Percentiles rank a stretch among this genome's conserved stretches.
Conservation (phyloP, 176 grass and related monocot species). For the Oropetium thomaeum region DNA sequence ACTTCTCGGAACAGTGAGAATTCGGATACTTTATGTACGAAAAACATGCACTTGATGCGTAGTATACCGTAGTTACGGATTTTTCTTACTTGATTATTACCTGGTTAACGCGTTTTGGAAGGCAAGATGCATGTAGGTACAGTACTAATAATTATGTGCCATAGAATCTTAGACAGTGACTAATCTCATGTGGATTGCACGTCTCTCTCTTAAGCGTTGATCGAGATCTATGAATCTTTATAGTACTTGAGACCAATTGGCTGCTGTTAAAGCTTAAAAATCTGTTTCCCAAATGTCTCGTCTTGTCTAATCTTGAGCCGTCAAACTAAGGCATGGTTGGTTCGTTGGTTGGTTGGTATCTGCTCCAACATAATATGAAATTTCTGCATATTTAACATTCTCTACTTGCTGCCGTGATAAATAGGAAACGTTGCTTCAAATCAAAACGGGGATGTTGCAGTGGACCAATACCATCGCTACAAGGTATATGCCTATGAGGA, state of each 20-base stretch:
- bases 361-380: not conserved
- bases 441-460: slow-evolving; percentile 55
- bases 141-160: not conserved
- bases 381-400: not conserved
- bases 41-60: not conserved
- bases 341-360: not conserved
- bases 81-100: slow-evolving; percentile 1
- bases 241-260: not conserved
- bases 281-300: not conserved
- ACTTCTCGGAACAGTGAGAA: not conserved
- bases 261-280: not conserved
- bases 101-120: not conserved
- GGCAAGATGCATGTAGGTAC: not conserved
- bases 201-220: not conserved
- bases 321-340: not conserved
- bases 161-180: not conserved
- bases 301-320: not conserved
- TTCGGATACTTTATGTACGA: not conserved
- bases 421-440: slow-evolving; percentile 46
- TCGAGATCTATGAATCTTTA: not conserved
- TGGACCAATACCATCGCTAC: slow-evolving; percentile 67
- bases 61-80: not conserved
- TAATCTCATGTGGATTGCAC: not conserved
- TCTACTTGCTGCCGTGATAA: not conserved
- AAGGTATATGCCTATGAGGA: slow-evolving; percentile 39